Conservation (phyloP, 306 rosid genomes). For the Abrus pulchellus region DNA sequence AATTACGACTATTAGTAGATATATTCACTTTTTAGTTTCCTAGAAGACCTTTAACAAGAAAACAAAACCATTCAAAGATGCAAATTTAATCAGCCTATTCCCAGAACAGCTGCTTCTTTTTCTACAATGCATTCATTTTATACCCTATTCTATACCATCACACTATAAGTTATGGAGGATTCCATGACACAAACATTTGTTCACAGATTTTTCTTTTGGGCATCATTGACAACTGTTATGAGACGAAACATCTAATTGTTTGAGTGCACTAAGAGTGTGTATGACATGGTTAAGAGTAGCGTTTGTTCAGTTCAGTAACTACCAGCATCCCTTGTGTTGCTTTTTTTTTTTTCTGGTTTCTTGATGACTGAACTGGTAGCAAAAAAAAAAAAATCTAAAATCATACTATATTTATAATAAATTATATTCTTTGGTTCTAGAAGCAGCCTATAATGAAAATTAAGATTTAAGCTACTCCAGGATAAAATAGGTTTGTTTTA, state of each 20-base stretch:
- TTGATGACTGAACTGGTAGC: neutral
- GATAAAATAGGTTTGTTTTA: neutral
- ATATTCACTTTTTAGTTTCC: neutral
- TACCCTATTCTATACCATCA: neutral
- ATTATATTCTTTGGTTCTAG: neutral
- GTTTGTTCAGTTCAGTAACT: neutral
- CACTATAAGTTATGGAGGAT: neutral
- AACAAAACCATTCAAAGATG: slow-evolving; percentile 12
- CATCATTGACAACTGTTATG: too few relatives aligned
- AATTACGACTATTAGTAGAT: neutral
- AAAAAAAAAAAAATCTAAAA: neutral
- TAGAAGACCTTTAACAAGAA: neutral
- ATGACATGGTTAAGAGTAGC: too few relatives aligned
- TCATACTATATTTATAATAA: neutral
- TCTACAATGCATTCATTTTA: neutral
- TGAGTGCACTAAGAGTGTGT: too few relatives aligned
- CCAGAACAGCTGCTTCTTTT: neutral
- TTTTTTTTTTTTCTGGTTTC: too few relatives aligned
- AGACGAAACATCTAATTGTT: too few relatives aligned
- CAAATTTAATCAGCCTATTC: neutral
- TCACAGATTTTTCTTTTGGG: neutral
- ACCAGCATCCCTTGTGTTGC: too few relatives aligned
- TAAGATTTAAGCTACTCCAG: neutral
- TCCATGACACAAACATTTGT: neutral
- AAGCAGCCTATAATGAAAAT: neutral